phyloP scores from a whole-genome alignment of 768 basidiomycete species.

The Pleurotus sapidus region DNA sequence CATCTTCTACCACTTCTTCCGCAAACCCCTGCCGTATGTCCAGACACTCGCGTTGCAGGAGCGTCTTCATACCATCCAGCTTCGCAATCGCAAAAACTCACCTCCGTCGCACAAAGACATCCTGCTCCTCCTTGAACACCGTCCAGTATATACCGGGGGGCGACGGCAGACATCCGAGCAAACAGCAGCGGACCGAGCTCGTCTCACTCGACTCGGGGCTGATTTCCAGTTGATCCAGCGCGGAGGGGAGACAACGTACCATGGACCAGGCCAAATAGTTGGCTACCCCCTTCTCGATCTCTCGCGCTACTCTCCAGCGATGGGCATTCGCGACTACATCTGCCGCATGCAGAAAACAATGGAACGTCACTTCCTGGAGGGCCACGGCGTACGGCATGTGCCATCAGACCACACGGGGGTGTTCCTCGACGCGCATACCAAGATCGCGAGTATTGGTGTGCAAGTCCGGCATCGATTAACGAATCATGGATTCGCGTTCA shows the following conservation, averaged over 20 bases:
- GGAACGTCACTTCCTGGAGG: constrained; percentile 54
- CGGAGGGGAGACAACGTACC: constrained; percentile 94
- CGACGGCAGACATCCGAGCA: constrained; percentile 72
- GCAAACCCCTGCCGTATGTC: constrained; percentile 73
- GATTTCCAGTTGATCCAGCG: constrained; percentile 81
- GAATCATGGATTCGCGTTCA: constrained; percentile 92
- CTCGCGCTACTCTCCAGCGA: constrained; percentile 68
- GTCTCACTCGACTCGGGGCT: constrained; percentile 76
- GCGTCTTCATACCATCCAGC: constrained; percentile 63
- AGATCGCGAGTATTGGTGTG: constrained; percentile 94
- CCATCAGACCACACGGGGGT: constrained; percentile 87
- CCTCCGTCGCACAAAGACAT: constrained; percentile 51
- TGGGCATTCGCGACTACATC: constrained; percentile 79
- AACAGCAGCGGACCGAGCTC: constrained; percentile 52
- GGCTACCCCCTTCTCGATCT: constrained; percentile 95
- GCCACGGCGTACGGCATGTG: constrained; percentile 53
- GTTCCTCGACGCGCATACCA: constrained; percentile 76
- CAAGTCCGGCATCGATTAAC: constrained; percentile 94
- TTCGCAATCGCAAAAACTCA: constrained; percentile 38
- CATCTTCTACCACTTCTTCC: constrained; percentile 76
- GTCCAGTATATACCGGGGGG: constrained; percentile 95
- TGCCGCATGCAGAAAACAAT: constrained; percentile 77
- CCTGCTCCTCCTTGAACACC: constrained; percentile 82
- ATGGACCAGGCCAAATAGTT: constrained; percentile 96
- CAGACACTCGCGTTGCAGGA: constrained; percentile 71